These are phyloP conservation scores for Apiotrichum porosum DNA, from an alignment of 1,284 basidiomycete species.

Conservation along the genomic window DNA sequence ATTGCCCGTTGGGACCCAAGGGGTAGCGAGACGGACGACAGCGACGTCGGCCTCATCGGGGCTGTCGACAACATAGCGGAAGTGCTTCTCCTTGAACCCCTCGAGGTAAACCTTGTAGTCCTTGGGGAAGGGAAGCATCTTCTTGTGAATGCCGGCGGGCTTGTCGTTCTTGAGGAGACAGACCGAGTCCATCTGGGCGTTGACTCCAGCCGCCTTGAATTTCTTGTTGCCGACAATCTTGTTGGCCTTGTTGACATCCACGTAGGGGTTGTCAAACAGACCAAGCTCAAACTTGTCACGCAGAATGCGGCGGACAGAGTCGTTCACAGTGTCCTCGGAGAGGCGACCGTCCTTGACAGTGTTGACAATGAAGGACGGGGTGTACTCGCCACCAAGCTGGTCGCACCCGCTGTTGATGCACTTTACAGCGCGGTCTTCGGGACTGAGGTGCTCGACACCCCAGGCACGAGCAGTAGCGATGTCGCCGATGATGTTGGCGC, in stretches of 20 bases:
- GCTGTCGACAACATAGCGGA: neutral
- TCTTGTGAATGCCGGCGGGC: too few relatives aligned
- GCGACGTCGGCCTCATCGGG: constrained; percentile 10
- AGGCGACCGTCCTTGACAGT: constrained; percentile 9
- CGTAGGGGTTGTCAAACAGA: constrained; percentile 10
- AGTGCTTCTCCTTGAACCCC: constrained; percentile 3
- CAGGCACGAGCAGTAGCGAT: constrained; percentile 7
- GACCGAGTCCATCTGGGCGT: constrained; percentile 11
- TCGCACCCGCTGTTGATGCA: constrained; percentile 16
- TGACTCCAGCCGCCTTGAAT: constrained; percentile 4
- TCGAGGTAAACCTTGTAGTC: constrained; percentile 8
- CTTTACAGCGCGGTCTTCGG: constrained; percentile 10
- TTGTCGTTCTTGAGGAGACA: constrained; percentile 7
- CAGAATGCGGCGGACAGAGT: constrained; percentile 4
- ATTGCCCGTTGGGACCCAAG: constrained; percentile 9
- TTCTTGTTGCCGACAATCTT: constrained; percentile 3
- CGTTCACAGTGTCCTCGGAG: constrained; percentile 11
- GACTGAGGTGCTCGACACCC: constrained; percentile 16
- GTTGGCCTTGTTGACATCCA: constrained; percentile 7
- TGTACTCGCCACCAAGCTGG: constrained; percentile 17
- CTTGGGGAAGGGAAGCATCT: constrained; percentile 2
- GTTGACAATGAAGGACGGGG: constrained; percentile 5
- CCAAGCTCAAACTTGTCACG: constrained; percentile 13
- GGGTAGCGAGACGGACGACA: constrained; percentile 11
- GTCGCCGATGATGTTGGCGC: constrained; percentile 6